Conservation (phyloP, 1,284 basidiomycete genomes). For the Malassezia psittaci region DNA sequence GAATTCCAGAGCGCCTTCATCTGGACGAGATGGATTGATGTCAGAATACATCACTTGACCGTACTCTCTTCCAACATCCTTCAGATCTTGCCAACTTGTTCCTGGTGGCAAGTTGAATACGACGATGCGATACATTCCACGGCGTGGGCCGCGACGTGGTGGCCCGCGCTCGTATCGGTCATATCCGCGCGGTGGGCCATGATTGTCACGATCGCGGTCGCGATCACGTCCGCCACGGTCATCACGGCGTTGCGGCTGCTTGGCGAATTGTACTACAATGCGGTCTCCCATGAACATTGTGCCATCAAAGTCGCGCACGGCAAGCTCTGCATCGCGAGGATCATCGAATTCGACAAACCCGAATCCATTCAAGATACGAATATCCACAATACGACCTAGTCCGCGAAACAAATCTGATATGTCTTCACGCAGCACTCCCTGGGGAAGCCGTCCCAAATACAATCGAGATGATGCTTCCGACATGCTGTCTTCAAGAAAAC, state of each 20-base stretch:
- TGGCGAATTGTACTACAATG: slow-evolving; percentile 42
- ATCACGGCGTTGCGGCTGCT: slow-evolving; percentile 23
- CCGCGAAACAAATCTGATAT: slow-evolving; percentile 43
- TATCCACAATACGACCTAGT: slow-evolving; percentile 32
- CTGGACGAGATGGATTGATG: slow-evolving; percentile 37
- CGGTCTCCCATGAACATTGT: slow-evolving; percentile 44
- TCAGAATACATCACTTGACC: slow-evolving; percentile 52
- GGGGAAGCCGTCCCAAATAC: slow-evolving; percentile 40
- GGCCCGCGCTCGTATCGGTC: slow-evolving; percentile 21
- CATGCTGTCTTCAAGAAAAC: not conserved
- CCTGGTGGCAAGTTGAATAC: slow-evolving; percentile 67
- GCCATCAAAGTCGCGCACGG: slow-evolving; percentile 43
- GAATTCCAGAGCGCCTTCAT: slow-evolving; percentile 45
- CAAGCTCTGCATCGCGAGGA: slow-evolving; percentile 43
- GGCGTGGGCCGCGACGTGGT: slow-evolving; percentile 27
- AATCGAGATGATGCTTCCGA: slow-evolving; percentile 24
- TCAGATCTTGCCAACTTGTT: slow-evolving; percentile 93
- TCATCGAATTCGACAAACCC: slow-evolving; percentile 46
- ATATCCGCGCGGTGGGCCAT: slow-evolving; percentile 24
- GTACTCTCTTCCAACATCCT: slow-evolving; percentile 87
- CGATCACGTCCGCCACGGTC: slow-evolving; percentile 13
- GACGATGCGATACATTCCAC: slow-evolving; percentile 39
- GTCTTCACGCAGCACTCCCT: slow-evolving; percentile 35
- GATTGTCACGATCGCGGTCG: slow-evolving; percentile 18
- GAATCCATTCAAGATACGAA: slow-evolving; percentile 44